These are phyloP conservation scores for Phaeotremella fagi DNA, from an alignment of 768 basidiomycete species.

Conservation along the genomic window DNA sequence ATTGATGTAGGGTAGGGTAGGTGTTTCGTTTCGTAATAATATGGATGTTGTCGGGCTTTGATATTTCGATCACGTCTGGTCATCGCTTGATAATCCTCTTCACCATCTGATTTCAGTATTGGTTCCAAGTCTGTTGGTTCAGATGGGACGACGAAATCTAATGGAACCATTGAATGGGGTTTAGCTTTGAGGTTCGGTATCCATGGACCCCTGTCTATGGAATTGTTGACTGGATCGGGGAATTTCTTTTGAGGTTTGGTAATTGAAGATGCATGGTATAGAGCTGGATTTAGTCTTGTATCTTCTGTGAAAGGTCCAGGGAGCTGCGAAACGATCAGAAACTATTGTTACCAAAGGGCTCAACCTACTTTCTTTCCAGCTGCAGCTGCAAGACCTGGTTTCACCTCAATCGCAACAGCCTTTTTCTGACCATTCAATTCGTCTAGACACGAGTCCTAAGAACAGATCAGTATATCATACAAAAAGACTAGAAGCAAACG, in stretches of 20 bases:
- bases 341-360: constrained; percentile 44
- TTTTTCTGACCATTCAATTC: constrained; percentile 67
- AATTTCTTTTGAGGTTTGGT: constrained; percentile 79
- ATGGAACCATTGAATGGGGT: constrained; percentile 74
- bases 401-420: constrained; percentile 39
- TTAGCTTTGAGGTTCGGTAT: constrained; percentile 68
- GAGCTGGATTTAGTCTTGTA: constrained; percentile 14
- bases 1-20: constrained; percentile 66
- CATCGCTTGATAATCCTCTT: not conserved
- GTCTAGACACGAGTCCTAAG: constrained; percentile 76
- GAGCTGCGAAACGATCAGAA: constrained; percentile 15
- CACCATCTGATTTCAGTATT: not conserved
- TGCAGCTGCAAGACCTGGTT: constrained; percentile 16
- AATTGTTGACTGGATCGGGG: constrained; percentile 59
- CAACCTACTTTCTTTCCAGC: constrained; percentile 19
- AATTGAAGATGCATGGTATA: constrained; percentile 71
- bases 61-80: constrained; percentile 7
- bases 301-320: constrained; percentile 25
- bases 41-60: constrained; percentile 56
- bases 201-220: constrained; percentile 57
- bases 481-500: not conserved
- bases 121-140: constrained; percentile 5
- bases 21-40: constrained; percentile 77
- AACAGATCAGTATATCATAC: not conserved
- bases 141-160: constrained; percentile 55